Evolutionary conservation across 2,329 filamentous ascomycete species (phyloP).

Genomic region (Talaromyces sp.): DNA sequence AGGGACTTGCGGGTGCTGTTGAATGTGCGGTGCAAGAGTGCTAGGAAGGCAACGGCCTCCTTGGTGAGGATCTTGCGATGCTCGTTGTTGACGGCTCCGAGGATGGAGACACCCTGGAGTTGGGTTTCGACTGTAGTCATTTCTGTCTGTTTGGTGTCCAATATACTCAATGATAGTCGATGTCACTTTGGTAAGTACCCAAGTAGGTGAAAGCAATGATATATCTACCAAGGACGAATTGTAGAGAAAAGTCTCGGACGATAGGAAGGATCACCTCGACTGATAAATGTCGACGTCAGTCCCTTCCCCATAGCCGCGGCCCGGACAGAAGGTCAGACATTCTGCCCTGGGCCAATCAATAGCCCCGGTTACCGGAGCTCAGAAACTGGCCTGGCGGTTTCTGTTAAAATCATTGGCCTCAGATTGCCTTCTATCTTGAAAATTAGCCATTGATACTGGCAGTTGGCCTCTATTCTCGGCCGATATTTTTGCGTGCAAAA

Average conservation of each 20-base stretch:
- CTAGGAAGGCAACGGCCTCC: slow-evolving; percentile 85
- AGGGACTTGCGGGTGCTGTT: slow-evolving; percentile 84
- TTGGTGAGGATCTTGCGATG: slow-evolving; percentile 90
- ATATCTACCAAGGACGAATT: neutral
- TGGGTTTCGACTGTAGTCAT: slow-evolving; percentile 74
- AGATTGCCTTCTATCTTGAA: neutral
- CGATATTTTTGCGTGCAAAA: neutral
- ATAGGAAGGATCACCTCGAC: neutral
- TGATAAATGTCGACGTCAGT: slow-evolving; percentile 17
- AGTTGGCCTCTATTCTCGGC: slow-evolving; percentile 1
- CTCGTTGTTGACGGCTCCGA: slow-evolving; percentile 72
- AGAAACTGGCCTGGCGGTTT: neutral
- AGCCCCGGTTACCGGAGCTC: neutral
- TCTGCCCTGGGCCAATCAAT: slow-evolving; percentile 9
- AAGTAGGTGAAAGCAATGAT: neutral
- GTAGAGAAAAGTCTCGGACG: neutral
- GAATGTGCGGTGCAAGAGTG: slow-evolving; percentile 92
- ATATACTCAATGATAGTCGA: neutral
- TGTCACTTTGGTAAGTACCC: neutral
- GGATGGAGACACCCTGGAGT: slow-evolving; percentile 83
- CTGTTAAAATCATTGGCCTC: neutral
- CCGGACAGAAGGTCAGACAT: slow-evolving; percentile 6
- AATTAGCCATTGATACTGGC: neutral
- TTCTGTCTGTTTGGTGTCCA: neutral
- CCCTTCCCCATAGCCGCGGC: slow-evolving; percentile 16